phyloP scores from a whole-genome alignment of 805 yeast species.

The Spencermartinsiella europaea region DNA sequence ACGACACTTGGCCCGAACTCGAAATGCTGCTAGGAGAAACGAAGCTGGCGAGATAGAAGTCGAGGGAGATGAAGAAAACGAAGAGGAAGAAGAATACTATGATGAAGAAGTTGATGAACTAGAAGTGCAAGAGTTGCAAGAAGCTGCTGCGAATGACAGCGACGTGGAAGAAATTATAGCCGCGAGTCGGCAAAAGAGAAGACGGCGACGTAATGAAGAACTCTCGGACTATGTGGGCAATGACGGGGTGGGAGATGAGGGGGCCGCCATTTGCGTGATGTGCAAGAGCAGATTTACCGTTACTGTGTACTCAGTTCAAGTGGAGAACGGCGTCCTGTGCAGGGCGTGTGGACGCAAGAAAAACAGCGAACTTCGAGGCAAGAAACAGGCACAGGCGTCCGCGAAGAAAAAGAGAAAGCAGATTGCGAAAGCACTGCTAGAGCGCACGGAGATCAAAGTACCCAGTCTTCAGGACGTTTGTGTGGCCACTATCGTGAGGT shows the following conservation, averaged over 20 bases:
- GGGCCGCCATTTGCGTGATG: constrained; percentile 55
- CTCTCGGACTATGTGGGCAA: constrained; percentile 33
- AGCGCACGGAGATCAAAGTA: constrained; percentile 59
- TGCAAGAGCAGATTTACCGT: constrained; percentile 58
- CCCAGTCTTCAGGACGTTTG: constrained; percentile 73
- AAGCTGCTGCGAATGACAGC: constrained; percentile 12
- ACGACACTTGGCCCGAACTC: constrained; percentile 15
- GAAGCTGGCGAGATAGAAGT: constrained; percentile 28
- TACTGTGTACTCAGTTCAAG: constrained; percentile 57
- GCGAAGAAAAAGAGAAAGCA: constrained; percentile 72
- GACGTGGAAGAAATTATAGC: constrained; percentile 28
- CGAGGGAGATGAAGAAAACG: constrained; percentile 21
- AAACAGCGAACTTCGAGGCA: constrained; percentile 40
- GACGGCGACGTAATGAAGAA: constrained; percentile 33
- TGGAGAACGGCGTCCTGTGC: constrained; percentile 48
- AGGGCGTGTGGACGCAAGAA: constrained; percentile 51
- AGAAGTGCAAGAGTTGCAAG: constrained; percentile 22
- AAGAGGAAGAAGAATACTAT: constrained; percentile 23
- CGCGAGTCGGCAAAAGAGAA: constrained; percentile 41
- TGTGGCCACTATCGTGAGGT: constrained; percentile 57
- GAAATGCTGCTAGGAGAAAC: constrained; percentile 30
- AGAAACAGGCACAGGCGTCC: constrained; percentile 45
- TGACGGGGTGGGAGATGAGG: constrained; percentile 43
- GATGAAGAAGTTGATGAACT: constrained; percentile 25
- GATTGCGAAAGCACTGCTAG: constrained; percentile 78